Evolutionary conservation across 148 eudicot species (phyloP).

Genomic region (Fagopyrum homotropicum): DNA sequence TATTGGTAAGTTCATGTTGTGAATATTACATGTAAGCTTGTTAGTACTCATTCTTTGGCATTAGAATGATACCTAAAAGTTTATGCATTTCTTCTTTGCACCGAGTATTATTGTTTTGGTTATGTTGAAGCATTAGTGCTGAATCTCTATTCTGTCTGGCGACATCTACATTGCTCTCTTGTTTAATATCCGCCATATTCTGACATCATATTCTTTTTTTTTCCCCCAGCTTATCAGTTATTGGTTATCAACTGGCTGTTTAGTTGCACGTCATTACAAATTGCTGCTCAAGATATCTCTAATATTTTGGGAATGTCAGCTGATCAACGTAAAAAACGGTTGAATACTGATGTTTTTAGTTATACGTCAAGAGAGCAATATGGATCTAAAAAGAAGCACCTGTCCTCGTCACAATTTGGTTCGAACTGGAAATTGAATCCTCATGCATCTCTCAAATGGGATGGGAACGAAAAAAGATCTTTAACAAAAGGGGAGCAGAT

Average conservation of each 20-base stretch:
- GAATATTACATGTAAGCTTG: background rate
- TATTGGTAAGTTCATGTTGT: background rate
- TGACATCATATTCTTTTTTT: background rate
- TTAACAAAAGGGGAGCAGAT: conserved; percentile 77
- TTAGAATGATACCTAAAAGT: background rate
- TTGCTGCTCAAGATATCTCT: conserved; percentile 20
- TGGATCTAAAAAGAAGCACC: conserved; percentile 52
- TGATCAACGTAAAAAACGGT: conserved; percentile 72
- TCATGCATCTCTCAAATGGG: conserved; percentile 74
- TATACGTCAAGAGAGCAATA: conserved; percentile 34
- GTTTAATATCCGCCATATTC: background rate
- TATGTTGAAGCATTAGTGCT: background rate
- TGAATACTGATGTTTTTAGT: conserved; percentile 28
- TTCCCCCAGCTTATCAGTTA: background rate
- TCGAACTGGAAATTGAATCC: conserved; percentile 30
- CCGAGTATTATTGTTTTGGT: background rate
- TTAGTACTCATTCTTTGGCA: background rate
- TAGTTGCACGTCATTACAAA: background rate
- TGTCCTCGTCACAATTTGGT: conserved; percentile 28
- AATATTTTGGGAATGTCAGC: conserved; percentile 55
- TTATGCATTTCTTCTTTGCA: background rate
- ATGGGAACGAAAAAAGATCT: conserved; percentile 59
- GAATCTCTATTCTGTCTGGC: background rate
- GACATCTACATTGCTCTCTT: background rate
- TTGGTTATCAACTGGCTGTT: background rate